Evolutionary conservation across 345 rosid species (phyloP).

Genomic region (Kandelia obovata): DNA sequence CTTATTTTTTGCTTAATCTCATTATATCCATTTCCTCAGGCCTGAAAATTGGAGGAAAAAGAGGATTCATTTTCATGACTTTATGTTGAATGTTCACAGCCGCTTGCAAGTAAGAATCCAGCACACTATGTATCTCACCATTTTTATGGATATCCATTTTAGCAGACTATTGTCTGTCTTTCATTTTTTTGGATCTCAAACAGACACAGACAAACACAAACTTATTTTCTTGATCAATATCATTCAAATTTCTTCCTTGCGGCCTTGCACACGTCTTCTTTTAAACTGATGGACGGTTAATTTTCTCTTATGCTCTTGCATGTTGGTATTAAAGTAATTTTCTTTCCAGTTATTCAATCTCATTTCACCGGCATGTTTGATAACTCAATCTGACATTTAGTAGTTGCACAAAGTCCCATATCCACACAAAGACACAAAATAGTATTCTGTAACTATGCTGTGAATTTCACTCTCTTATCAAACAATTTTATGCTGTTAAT

Average conservation of each 20-base stretch:
- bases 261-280: no score
- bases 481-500: not conserved
- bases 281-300: not conserved
- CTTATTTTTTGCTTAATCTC: not conserved
- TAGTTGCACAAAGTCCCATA: no score
- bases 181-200: not conserved
- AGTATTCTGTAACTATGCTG: not conserved
- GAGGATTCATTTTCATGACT: constrained; percentile 98
- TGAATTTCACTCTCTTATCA: not conserved
- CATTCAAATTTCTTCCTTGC: no score
- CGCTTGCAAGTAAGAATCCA: constrained; percentile 67
- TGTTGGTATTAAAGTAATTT: not conserved
- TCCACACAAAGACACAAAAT: no score
- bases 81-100: constrained; percentile 93
- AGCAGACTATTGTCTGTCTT: not conserved
- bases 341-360: not conserved
- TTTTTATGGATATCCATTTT: not conserved
- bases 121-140: constrained; percentile 1
- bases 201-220: no score
- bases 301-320: not conserved
- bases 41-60: constrained; percentile 88
- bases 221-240: not conserved
- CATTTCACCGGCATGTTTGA: not conserved
- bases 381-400: no score
- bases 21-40: constrained; percentile 40